phyloP scores from a whole-genome alignment of 192 early-diverging fungal species.

The Podila epicladia region DNA sequence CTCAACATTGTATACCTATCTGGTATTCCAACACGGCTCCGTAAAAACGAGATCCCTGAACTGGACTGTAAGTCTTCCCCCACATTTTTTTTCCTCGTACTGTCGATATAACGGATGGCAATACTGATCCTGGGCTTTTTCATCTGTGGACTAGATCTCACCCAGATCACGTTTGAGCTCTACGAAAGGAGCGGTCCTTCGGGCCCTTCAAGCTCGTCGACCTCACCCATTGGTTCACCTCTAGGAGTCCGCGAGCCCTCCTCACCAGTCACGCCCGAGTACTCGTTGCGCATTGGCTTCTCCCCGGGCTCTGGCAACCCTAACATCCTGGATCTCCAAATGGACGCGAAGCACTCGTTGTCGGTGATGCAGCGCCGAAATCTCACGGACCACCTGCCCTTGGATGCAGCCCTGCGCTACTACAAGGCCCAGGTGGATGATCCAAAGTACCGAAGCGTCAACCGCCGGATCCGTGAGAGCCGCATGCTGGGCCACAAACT shows the following conservation, averaged over 20 bases:
- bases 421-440: slow-evolving; percentile 64
- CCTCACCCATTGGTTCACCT: slow-evolving; percentile 1
- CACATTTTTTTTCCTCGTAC: background rate
- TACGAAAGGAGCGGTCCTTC: slow-evolving; percentile 74
- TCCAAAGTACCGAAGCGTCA: slow-evolving; percentile 45
- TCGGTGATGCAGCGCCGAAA: slow-evolving; percentile 64
- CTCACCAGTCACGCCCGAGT: slow-evolving; percentile 69
- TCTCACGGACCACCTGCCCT: slow-evolving; percentile 85
- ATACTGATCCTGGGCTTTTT: background rate
- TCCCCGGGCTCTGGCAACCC: slow-evolving; percentile 90
- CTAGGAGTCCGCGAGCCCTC: slow-evolving; percentile 1
- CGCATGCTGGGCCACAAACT: slow-evolving; percentile 40
- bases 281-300: slow-evolving; percentile 89
- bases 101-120: background rate
- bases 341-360: slow-evolving; percentile 87
- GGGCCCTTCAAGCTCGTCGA: background rate
- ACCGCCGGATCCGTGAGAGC: slow-evolving; percentile 41
- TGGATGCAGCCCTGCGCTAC: slow-evolving; percentile 74
- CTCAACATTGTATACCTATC: slow-evolving; percentile 92
- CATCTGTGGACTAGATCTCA: slow-evolving; percentile 70
- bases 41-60: slow-evolving; percentile 77
- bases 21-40: slow-evolving; percentile 78
- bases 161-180: slow-evolving; percentile 98
- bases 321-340: slow-evolving; percentile 89
- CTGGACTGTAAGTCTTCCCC: slow-evolving; percentile 80